Evolutionary conservation across 306 rosid genomes (phyloP).

Genomic region (Chamaecrista fasciculata): DNA sequence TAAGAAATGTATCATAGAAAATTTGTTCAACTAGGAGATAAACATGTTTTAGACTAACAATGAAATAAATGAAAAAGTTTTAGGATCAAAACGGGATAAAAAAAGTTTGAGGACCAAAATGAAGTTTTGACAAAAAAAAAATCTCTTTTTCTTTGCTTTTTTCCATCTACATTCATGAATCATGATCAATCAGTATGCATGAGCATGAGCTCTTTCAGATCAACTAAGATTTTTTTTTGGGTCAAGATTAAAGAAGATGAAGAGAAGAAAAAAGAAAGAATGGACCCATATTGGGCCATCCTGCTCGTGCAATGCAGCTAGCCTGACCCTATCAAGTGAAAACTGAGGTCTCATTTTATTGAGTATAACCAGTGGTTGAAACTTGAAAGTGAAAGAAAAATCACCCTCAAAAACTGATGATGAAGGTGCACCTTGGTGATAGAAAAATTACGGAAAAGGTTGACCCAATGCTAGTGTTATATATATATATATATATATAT

Average conservation of each 20-base stretch:
- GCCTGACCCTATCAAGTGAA: constrained; percentile 31
- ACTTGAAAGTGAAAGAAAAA: no score
- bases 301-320: constrained; percentile 64
- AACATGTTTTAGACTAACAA: no score
- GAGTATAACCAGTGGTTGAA: neutral
- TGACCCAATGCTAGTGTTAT: neutral
- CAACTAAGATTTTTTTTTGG: no score
- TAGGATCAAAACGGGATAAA: no score
- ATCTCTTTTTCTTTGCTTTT: neutral
- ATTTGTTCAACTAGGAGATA: no score
- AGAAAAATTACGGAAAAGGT: constrained; percentile 4
- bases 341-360: neutral
- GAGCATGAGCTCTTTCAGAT: constrained; percentile 13
- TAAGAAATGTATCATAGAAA: no score
- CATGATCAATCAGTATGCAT: constrained; percentile 8
- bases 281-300: constrained; percentile 35
- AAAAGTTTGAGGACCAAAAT: no score
- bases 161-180: neutral
- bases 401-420: neutral
- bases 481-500: constrained; percentile 3
- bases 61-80: no score
- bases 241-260: no score
- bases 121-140: no score
- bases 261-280: neutral
- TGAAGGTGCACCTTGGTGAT: neutral